A percentile compares a stretch with the other conserved stretches of the same genome.
Conservation (phyloP, 257 asterid species). For the Solanum sitiens region DNA sequence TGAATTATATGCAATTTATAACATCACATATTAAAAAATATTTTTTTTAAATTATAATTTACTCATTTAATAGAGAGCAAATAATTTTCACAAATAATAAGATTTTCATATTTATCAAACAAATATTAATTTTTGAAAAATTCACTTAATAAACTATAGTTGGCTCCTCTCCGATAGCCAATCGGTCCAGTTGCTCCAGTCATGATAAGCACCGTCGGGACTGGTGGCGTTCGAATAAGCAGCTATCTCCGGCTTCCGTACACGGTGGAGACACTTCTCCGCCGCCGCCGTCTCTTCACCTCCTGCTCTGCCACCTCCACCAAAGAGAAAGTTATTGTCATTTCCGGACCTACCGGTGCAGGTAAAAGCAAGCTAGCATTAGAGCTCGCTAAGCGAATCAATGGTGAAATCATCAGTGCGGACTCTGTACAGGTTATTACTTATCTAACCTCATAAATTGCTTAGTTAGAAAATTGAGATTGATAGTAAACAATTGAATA, state of each 20-base stretch:
- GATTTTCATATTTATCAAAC: too few species aligned
- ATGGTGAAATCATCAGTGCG: conserved; percentile 90
- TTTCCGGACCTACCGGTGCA: conserved; percentile 96
- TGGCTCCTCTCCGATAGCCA: neutral
- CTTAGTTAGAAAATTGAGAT: neutral
- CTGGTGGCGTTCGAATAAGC: conserved; percentile 32
- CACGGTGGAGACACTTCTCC: conserved; percentile 24
- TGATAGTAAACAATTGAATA: neutral
- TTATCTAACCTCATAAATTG: neutral
- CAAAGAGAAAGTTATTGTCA: conserved; percentile 62
- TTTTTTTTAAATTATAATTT: too few species aligned
- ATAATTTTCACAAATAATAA: neutral
- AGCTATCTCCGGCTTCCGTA: conserved; percentile 32
- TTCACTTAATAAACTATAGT: too few species aligned
- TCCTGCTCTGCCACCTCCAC: conserved; percentile 21
- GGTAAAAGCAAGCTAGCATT: conserved; percentile 86
- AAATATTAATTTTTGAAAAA: too few species aligned
- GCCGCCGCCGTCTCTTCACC: conserved; percentile 21
- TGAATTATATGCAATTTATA: neutral
- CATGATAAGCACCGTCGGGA: conserved; percentile 3
- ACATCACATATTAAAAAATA: neutral
- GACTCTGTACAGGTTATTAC: conserved; percentile 86
- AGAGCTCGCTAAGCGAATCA: conserved; percentile 79
- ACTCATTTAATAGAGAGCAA: neutral
- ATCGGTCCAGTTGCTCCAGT: neutral